Evolutionary conservation across 1,284 basidiomycete species (phyloP).

Genomic region (Vanrija sp.): DNA sequence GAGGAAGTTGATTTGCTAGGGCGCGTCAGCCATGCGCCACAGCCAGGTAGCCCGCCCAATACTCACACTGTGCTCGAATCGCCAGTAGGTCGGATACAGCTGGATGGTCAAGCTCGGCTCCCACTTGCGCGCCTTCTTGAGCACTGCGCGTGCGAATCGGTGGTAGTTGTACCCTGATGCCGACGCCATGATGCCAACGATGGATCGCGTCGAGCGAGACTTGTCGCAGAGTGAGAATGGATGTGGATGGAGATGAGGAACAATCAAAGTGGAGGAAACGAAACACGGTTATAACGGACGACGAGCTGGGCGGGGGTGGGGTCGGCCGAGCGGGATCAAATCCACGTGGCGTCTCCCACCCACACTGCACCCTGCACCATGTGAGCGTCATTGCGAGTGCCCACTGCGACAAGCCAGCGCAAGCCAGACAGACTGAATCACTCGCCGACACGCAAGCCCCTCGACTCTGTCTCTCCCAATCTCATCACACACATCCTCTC

Average conservation of each 20-base stretch:
- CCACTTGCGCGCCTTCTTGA: conserved; percentile 50
- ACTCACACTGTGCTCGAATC: conserved; percentile 47
- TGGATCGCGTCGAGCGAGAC: not conserved
- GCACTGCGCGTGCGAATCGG: conserved; percentile 44
- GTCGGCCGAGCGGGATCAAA: conserved; percentile 4
- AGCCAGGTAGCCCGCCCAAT: not conserved
- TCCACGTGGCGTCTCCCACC: not conserved
- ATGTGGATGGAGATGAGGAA: not conserved
- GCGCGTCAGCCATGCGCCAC: not conserved
- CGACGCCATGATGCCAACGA: conserved; percentile 38
- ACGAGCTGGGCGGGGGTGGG: not conserved
- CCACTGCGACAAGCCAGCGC: too few relatives aligned
- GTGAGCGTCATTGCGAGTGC: not conserved
- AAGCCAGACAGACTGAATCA: too few relatives aligned
- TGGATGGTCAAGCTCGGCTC: conserved; percentile 47
- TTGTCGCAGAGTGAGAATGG: not conserved
- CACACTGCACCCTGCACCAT: not conserved
- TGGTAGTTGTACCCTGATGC: conserved; percentile 50
- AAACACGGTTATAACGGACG: not conserved
- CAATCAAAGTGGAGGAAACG: not conserved
- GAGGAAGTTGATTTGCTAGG: conserved; percentile 38
- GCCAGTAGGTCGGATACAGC: conserved; percentile 44
- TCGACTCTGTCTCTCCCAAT: not conserved
- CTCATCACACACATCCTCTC: not conserved
- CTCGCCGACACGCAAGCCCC: not conserved